Evolutionary conservation across 495 filamentous ascomycete genomes (phyloP), one percentile per base, ranked within the genome.

Genomic region (Chaetomium fimeti): DNA sequence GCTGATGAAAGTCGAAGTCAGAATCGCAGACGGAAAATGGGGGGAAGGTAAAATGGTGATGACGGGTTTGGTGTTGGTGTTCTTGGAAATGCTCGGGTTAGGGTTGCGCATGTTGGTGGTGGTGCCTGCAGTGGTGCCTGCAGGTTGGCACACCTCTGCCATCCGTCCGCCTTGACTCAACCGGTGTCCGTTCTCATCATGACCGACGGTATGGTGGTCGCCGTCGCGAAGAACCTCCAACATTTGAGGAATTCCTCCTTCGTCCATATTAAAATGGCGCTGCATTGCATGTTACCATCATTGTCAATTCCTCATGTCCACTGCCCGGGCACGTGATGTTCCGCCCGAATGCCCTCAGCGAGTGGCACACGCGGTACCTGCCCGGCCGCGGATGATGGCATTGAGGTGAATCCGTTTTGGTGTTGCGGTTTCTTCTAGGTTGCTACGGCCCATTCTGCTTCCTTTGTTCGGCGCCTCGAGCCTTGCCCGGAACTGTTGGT

Each of bases 321-420:
- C 25, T 5, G n/a, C 18, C 7, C 45, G 43, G 43, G 58, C 58
- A 60, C 58, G 58, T 60, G 58, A 60, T 49, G 58, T 60, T 60
- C 28, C 58, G 9, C n/a, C 25, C 28, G 13, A 27, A 47, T 47
- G 25, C 22, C 24, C 40, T n/a, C 15, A 20, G 18, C 45, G 15
- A 8, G 45, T 38, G 40, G 20, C 3, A 60, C 57, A 29, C 8
- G 38, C 36, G 0, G 54, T 57, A 42, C 54, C 2, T 6, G 56
- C n/a, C n/a, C n/a, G n/a, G 45, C 11, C 24, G 45, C 13, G 3
- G 57, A 32, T n/a, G 43, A 15, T 12, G n/a, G 3, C 29, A 9
- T 24, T n/a, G 5, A 24, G 28, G 9, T 49, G 28, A 38, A 38
- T 51, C 20, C 45, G 58, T 1, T 7, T 11, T 15, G 43, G 58